Percentiles rank a stretch among this genome's conserved stretches.
Conservation (phyloP, 2,329 filamentous ascomycete genomes). For the Dothistroma septosporum region DNA sequence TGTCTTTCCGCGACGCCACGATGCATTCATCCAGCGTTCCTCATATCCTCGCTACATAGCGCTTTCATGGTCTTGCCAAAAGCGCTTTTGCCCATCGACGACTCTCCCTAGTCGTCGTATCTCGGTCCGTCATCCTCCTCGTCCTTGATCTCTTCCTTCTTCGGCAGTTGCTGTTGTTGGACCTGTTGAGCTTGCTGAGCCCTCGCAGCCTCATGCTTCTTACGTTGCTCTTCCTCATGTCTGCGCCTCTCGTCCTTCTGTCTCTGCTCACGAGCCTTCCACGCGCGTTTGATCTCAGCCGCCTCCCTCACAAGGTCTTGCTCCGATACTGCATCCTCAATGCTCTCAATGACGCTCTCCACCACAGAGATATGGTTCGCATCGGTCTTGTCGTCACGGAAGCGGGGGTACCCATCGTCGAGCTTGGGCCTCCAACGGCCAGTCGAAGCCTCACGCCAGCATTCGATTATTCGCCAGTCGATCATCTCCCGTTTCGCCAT, state of each 20-base stretch:
- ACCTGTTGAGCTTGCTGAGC: slow-evolving; percentile 10
- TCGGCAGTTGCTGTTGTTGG: slow-evolving; percentile 10
- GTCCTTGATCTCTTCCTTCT: slow-evolving; percentile 7
- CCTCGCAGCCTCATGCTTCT: slow-evolving; percentile 16
- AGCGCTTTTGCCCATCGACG: not conserved
- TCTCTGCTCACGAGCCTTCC: slow-evolving; percentile 59
- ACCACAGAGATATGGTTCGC: slow-evolving; percentile 86
- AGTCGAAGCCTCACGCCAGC: slow-evolving; percentile 66
- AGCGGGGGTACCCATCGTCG: slow-evolving; percentile 58
- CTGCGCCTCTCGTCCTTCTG: slow-evolving; percentile 14
- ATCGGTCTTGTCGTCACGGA: slow-evolving; percentile 87
- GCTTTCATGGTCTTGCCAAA: not conserved
- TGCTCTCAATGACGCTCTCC: slow-evolving; percentile 81
- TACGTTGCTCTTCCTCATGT: slow-evolving; percentile 15
- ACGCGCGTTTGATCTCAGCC: slow-evolving; percentile 68
- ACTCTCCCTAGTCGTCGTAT: slow-evolving; percentile 20
- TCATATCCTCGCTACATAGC: not conserved
- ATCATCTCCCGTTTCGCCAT: slow-evolving; percentile 70
- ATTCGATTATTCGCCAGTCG: slow-evolving; percentile 87
- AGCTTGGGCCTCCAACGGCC: slow-evolving; percentile 71
- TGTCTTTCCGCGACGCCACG: not conserved
- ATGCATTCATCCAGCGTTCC: not conserved
- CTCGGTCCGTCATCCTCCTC: slow-evolving; percentile 24
- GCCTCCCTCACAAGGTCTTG: slow-evolving; percentile 70
- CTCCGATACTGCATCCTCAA: slow-evolving; percentile 78